Evolutionary conservation across 495 filamentous ascomycete genomes (phyloP).

Genomic region (Hyaloscypha finlandica): DNA sequence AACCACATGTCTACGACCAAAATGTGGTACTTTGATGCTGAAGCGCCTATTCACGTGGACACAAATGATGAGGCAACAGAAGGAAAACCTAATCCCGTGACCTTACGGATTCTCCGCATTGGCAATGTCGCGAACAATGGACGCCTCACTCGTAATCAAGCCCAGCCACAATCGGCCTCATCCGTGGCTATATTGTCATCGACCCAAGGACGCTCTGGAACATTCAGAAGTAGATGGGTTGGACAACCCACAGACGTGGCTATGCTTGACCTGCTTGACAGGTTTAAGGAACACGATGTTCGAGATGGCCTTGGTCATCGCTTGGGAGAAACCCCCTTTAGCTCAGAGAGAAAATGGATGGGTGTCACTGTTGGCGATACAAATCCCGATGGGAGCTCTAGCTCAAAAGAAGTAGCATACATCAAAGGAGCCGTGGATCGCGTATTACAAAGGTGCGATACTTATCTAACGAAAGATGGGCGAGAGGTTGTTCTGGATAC

Average conservation of each 20-base stretch:
- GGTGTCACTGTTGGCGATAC: conserved; percentile 75
- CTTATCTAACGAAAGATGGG: conserved; percentile 84
- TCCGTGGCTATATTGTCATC: conserved; percentile 77
- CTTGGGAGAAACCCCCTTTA: conserved; percentile 86
- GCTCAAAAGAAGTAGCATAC: conserved; percentile 73
- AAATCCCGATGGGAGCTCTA: conserved; percentile 43
- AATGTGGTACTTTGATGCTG: conserved; percentile 86
- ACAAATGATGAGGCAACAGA: conserved; percentile 63
- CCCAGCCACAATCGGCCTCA: conserved; percentile 64
- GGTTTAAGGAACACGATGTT: conserved; percentile 86
- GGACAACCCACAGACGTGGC: conserved; percentile 98
- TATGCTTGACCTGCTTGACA: conserved; percentile 87
- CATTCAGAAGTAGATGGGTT: conserved; percentile 76
- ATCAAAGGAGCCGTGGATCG: conserved; percentile 94
- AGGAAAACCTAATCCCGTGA: conserved; percentile 66
- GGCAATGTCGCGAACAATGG: conserved; percentile 98
- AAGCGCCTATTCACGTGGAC: conserved; percentile 70
- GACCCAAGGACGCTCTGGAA: conserved; percentile 53
- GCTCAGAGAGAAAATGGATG: conserved; percentile 99
- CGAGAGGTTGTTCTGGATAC: conserved; percentile 87
- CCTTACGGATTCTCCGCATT: conserved; percentile 77
- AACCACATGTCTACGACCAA: conserved; percentile 99
- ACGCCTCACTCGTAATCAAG: conserved; percentile 62
- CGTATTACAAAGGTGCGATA: conserved; percentile 83
- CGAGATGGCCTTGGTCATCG: conserved; percentile 79